Evolutionary conservation across 129 eudicot genomes (phyloP).

Genomic region (Dittrichia graveolens): DNA sequence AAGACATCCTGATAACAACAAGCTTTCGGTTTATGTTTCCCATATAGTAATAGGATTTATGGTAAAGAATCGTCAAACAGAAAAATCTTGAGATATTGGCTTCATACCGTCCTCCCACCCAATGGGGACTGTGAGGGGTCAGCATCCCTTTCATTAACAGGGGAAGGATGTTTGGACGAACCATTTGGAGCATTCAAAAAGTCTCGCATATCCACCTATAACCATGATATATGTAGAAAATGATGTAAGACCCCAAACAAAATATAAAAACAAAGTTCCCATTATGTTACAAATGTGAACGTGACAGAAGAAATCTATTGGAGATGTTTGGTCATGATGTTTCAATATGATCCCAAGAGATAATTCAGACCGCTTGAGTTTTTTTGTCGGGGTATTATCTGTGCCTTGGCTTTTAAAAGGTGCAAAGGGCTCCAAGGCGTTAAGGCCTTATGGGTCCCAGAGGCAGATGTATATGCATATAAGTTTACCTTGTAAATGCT

Average conservation of each 20-base stretch:
- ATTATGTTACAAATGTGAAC: conserved; percentile 7
- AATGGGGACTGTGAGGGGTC: conserved; percentile 85
- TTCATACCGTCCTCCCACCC: conserved; percentile 97
- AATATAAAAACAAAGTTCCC: conserved; percentile 23
- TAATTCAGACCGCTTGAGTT: neutral
- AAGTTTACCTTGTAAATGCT: no score
- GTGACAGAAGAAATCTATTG: conserved; percentile 10
- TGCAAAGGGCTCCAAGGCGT: no score
- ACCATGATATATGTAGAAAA: conserved; percentile 19
- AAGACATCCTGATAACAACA: conserved; percentile 71
- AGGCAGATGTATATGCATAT: no score
- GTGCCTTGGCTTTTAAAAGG: no score
- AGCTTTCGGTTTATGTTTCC: conserved; percentile 18
- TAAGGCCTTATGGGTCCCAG: no score
- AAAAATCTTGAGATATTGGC: conserved; percentile 15
- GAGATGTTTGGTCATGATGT: neutral
- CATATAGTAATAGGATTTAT: neutral
- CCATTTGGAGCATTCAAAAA: conserved; percentile 88
- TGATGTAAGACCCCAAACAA: conserved; percentile 12
- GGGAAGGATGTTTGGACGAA: conserved; percentile 63
- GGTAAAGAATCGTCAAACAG: conserved; percentile 2
- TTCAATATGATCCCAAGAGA: neutral
- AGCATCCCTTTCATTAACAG: conserved; percentile 54
- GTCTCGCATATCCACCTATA: conserved; percentile 95
- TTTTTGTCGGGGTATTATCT: neutral